phyloP scores from a whole-genome alignment of 169 alveolate species.

The Plasmodium berghei region DNA sequence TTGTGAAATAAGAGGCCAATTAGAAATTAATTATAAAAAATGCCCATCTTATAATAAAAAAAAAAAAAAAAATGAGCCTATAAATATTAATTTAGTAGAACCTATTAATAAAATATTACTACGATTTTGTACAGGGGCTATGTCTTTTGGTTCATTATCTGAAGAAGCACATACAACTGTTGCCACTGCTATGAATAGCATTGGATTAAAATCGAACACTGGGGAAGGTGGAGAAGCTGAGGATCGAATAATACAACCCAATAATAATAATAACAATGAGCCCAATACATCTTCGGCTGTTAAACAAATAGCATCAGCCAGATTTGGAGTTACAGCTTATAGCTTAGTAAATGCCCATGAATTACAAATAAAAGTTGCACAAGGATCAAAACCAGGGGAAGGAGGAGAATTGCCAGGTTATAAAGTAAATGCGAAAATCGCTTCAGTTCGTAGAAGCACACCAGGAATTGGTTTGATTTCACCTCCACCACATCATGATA shows the following conservation, averaged over 20 bases:
- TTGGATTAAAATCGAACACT: constrained; percentile 83
- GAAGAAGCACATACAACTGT: constrained; percentile 85
- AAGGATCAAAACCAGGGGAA: constrained; percentile 91
- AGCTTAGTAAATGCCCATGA: constrained; percentile 86
- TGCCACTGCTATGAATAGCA: constrained; percentile 84
- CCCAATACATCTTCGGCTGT: constrained; percentile 80
- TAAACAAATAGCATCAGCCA: constrained; percentile 86
- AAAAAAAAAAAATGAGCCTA: constrained; percentile 80
- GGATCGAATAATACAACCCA: constrained; percentile 57
- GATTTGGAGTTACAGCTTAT: constrained; percentile 87
- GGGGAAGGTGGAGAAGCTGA: constrained; percentile 90
- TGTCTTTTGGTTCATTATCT: constrained; percentile 81
- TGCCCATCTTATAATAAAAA: constrained; percentile 77
- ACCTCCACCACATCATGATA: constrained; percentile 90
- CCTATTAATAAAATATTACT: constrained; percentile 67
- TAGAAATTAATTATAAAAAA: constrained; percentile 81
- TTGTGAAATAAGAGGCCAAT: constrained; percentile 83
- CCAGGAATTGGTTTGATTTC: constrained; percentile 88
- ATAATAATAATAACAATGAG: constrained; percentile 1
- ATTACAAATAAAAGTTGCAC: constrained; percentile 85
- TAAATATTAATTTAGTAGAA: constrained; percentile 79
- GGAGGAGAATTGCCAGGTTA: constrained; percentile 92
- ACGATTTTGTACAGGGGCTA: constrained; percentile 83
- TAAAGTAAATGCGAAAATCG: constrained; percentile 86
- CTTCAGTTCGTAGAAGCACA: constrained; percentile 85